Percentiles rank a stretch among this genome's conserved stretches.
phyloP scores from a whole-genome alignment of 495 filamentous ascomycete species.

The Aspergillus campestris region DNA sequence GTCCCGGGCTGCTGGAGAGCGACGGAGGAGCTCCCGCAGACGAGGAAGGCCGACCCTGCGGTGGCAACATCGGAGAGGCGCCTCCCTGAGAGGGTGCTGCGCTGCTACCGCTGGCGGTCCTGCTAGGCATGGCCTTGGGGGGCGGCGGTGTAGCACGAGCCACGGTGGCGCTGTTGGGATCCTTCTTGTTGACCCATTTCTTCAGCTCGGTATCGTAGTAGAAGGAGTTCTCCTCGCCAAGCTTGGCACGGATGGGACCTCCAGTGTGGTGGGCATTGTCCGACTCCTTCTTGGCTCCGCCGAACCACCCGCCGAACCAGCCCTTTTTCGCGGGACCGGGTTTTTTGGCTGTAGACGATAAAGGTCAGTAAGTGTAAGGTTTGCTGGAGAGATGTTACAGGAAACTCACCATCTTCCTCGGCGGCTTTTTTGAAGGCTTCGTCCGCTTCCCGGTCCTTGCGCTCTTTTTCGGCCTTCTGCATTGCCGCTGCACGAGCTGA shows the following conservation, averaged over 20 bases:
- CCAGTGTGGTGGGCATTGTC: slow-evolving; percentile 38
- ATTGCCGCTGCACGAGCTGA: slow-evolving; percentile 42
- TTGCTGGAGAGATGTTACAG: slow-evolving; percentile 1
- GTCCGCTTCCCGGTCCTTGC: slow-evolving; percentile 48
- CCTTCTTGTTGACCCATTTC: slow-evolving; percentile 98
- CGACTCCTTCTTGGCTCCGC: slow-evolving; percentile 59
- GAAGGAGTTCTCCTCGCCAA: slow-evolving; percentile 89
- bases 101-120: slow-evolving; percentile 29
- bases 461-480: slow-evolving; percentile 44
- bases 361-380: slow-evolving; percentile 13
- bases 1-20: slow-evolving; percentile 32
- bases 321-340: slow-evolving; percentile 52
- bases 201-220: slow-evolving; percentile 90
- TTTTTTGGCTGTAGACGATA: slow-evolving; percentile 29
- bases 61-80: slow-evolving; percentile 21
- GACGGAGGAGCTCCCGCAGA: slow-evolving; percentile 28
- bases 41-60: slow-evolving; percentile 31
- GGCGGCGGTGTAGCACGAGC: slow-evolving; percentile 47
- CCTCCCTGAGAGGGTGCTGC: slow-evolving; percentile 22
- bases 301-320: slow-evolving; percentile 85
- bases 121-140: slow-evolving; percentile 36
- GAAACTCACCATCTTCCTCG: slow-evolving; percentile 66
- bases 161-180: slow-evolving; percentile 34
- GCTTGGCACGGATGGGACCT: slow-evolving; percentile 81
- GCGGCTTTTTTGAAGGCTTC: slow-evolving; percentile 77